Evolutionary conservation across 148 eudicot species (phyloP).

Genomic region (Spergularia marina): DNA sequence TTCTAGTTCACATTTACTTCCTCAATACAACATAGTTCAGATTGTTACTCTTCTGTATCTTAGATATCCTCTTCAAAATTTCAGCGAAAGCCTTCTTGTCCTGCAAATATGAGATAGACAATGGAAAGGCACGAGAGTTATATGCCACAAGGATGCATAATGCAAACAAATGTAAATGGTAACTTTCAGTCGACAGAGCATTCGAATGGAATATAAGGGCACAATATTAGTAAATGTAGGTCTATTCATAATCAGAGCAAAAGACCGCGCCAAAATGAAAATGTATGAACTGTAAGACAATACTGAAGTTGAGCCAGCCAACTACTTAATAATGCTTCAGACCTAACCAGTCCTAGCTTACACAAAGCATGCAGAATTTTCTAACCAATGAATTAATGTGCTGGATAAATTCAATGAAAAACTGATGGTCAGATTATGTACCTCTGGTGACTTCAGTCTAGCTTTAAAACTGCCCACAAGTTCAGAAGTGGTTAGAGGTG

Average conservation of each 20-base stretch:
- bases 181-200: background rate
- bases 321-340: no score
- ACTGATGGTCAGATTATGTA: conserved; percentile 21
- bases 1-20: conserved; percentile 8
- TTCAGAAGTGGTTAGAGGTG: conserved; percentile 79
- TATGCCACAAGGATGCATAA: background rate
- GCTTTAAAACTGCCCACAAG: conserved; percentile 80
- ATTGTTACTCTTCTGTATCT: conserved; percentile 73
- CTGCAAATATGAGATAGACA: conserved; percentile 34
- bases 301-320: background rate
- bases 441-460: conserved; percentile 71
- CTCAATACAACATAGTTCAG: conserved; percentile 64
- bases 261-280: background rate
- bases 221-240: background rate
- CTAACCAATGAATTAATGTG: background rate
- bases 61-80: conserved; percentile 75
- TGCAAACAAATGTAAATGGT: background rate
- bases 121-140: background rate
- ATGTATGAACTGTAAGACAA: background rate
- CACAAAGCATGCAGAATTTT: background rate
- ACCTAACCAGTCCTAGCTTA: background rate
- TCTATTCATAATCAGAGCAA: background rate
- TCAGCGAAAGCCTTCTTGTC: conserved; percentile 92
- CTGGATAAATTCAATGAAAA: background rate
- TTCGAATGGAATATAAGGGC: background rate